Evolutionary conservation across 2,329 filamentous ascomycete genomes (phyloP), one percentile per base, ranked within the genome.

Genomic region (Myriosclerotinia curreyana): DNA sequence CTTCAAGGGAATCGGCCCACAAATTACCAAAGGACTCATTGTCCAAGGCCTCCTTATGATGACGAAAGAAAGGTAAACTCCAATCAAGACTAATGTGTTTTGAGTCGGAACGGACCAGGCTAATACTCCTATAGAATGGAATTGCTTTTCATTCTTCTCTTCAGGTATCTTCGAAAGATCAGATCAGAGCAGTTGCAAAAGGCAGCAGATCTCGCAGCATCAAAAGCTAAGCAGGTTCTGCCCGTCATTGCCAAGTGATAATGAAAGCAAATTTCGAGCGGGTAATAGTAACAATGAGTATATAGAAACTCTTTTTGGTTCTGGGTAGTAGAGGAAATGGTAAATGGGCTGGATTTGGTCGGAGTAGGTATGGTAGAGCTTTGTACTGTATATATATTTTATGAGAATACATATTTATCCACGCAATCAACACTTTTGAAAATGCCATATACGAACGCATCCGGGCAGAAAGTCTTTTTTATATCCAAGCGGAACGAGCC

Each of bases 41-140:
- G 95, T 99, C 2, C 95, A 99, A 75, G 95, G 95, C 58, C 86
- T 99, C 64, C 81, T 99, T 48, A 99, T 99, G 95, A 99, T 97
- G 92, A 95, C 92, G 55, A 99, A 99, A 79, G 95, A 99, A 79
- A 85, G 92, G 90, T 92, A 82, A 70, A 81, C 60, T 52, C 50
- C 12, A 34, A 52, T 54, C 34, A 56, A 12, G 60, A 54, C 5
- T 20, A 46, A 31, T 56, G 11, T 51, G 9, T 51, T 55, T 46
- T 15, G 22, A 15, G 20, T 52, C 17, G n/a, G 34, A 22, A 17
- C 31, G 25, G 15, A 66, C 64, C 52, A 48, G 52, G 22, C 44
- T 64, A 65, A 66, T 48, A 52, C 31, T 69, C 53, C 66, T 53
- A 59, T 65, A 92, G 91, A 70, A 91, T 98, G 77, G 95, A 98